These are phyloP conservation scores for Oryza officinalis DNA, from an alignment of 176 grass and related monocot species.

Conservation along the genomic window DNA sequence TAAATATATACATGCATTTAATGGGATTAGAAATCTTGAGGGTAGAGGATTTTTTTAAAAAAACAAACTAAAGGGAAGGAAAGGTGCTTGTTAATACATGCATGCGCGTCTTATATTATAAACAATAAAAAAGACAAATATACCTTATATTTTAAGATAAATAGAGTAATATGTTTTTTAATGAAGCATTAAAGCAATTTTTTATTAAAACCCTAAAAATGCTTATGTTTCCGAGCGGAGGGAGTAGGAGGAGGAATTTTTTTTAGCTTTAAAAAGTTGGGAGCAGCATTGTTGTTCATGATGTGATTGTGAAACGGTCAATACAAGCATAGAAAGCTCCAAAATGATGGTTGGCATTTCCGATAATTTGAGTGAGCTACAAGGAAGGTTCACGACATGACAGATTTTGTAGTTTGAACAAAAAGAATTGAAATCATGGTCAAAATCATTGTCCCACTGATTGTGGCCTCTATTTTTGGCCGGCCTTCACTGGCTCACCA, in stretches of 20 bases:
- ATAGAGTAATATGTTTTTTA: too few species aligned
- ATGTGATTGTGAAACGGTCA: slow-evolving; percentile 19
- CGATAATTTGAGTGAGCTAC: slow-evolving; percentile 27
- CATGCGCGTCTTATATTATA: too few species aligned
- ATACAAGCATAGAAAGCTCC: slow-evolving; percentile 4
- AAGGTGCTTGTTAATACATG: too few species aligned
- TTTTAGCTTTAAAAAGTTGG: background rate
- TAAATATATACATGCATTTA: too few species aligned
- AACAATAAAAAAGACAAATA: too few species aligned
- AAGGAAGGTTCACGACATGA: slow-evolving; percentile 17
- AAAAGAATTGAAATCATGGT: slow-evolving; percentile 11
- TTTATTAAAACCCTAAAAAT: too few species aligned
- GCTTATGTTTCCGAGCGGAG: too few species aligned
- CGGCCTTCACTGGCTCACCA: background rate
- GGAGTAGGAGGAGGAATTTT: background rate
- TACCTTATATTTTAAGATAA: too few species aligned
- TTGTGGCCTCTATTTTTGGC: background rate
- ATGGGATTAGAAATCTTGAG: too few species aligned
- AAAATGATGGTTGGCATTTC: slow-evolving; percentile 40
- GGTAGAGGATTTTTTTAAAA: too few species aligned
- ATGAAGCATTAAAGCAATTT: too few species aligned
- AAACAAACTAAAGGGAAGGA: too few species aligned
- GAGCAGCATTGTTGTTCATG: background rate
- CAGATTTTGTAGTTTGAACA: background rate
- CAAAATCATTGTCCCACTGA: background rate